These are phyloP conservation scores for Septoria linicola DNA, from an alignment of 2,329 filamentous ascomycete species.

Conservation along the genomic window DNA sequence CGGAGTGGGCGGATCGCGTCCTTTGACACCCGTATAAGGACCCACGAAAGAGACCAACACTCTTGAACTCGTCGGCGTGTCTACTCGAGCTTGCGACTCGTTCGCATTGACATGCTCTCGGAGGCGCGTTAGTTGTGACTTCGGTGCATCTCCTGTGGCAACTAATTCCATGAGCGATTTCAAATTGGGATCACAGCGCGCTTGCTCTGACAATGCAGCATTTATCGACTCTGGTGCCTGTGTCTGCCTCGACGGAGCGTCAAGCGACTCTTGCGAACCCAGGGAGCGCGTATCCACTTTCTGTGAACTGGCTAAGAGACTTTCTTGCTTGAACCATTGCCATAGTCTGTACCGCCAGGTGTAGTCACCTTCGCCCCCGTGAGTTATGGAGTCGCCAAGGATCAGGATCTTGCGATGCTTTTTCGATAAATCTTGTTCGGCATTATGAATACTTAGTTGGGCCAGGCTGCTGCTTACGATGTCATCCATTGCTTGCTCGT, in stretches of 20 bases:
- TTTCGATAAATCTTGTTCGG: neutral
- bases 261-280: too few relatives aligned
- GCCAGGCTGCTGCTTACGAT: neutral
- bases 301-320: neutral
- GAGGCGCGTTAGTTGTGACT: too few relatives aligned
- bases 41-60: slow-evolving; percentile 32
- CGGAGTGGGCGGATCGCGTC: slow-evolving; percentile 35
- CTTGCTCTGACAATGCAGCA: too few relatives aligned
- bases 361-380: slow-evolving; percentile 41
- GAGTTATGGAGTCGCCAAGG: slow-evolving; percentile 31
- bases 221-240: too few relatives aligned
- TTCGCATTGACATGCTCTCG: too few relatives aligned
- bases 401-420: slow-evolving; percentile 25
- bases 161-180: too few relatives aligned
- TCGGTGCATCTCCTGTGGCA: too few relatives aligned
- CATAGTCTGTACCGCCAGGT: slow-evolving; percentile 48
- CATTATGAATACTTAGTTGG: neutral
- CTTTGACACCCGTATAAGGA: slow-evolving; percentile 41
- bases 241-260: too few relatives aligned
- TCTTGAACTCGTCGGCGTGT: slow-evolving; percentile 24
- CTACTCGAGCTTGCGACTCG: neutral
- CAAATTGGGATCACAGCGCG: too few relatives aligned
- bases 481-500: neutral
- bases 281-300: too few relatives aligned
- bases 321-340: slow-evolving; percentile 39